These are phyloP conservation scores for Tetrapisispora namnaoensis DNA, from an alignment of 805 yeast genomes.

Conservation along the genomic window DNA sequence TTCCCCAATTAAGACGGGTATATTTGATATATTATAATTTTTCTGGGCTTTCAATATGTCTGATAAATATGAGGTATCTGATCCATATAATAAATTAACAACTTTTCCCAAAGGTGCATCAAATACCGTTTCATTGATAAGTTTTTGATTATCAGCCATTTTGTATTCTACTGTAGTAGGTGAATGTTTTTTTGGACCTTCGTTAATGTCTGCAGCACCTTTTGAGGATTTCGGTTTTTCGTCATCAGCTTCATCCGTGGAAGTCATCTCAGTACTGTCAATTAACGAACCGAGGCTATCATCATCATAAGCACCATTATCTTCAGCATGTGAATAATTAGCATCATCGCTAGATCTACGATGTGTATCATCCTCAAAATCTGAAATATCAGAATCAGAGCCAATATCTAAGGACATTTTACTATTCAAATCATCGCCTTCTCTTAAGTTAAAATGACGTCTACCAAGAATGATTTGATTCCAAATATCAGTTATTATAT, in stretches of 20 bases:
- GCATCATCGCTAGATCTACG: slow-evolving; percentile 16
- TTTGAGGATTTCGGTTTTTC: slow-evolving; percentile 3
- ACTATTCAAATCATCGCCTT: slow-evolving; percentile 4
- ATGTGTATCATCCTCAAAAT: slow-evolving; percentile 19
- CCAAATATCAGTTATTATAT: slow-evolving; percentile 54
- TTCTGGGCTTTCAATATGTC: slow-evolving; percentile 47
- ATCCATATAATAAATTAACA: slow-evolving; percentile 51
- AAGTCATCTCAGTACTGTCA: slow-evolving; percentile 18
- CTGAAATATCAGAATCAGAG: slow-evolving; percentile 21
- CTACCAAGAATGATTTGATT: slow-evolving; percentile 32
- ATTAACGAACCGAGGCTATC: slow-evolving; percentile 4
- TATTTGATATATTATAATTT: slow-evolving; percentile 48
- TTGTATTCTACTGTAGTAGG: slow-evolving; percentile 40
- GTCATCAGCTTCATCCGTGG: slow-evolving; percentile 30
- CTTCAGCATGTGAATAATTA: slow-evolving; percentile 13
- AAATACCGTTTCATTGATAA: slow-evolving; percentile 44
- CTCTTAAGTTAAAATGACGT: slow-evolving; percentile 7
- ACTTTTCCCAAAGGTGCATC: slow-evolving; percentile 60
- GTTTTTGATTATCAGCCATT: slow-evolving; percentile 40
- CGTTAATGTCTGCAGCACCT: background rate
- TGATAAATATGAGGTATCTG: slow-evolving; percentile 38
- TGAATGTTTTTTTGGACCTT: slow-evolving; percentile 38
- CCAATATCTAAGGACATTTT: slow-evolving; percentile 1
- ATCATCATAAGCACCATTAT: slow-evolving; percentile 14
- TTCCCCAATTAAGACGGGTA: slow-evolving; percentile 32